Base-by-base conservation (phyloP, 495 filamentous ascomycete species). In the Delitschia confertaspora region DNA sequence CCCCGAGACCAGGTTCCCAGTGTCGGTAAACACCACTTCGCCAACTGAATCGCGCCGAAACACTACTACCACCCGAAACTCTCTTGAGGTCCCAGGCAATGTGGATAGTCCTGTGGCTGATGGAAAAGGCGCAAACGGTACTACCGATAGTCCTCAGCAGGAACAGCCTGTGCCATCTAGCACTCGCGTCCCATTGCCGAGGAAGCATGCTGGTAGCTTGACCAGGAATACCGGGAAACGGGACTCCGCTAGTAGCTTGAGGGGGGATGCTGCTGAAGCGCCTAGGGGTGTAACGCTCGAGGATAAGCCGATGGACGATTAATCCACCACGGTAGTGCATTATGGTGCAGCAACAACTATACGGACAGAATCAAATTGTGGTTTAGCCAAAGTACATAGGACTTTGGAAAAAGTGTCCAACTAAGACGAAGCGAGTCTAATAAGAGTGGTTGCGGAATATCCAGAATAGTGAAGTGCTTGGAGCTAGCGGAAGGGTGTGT, bases 291-390 rank as follows among this genome's bases (percentile, higher is more conserved):
- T 93, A 19, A 82, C 79, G 42, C 71, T 94, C 63, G 79, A 78
- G 44, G 87, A 94, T 59, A 77, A 74, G 63, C 82, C 86, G 10
- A 87, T 89, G 84, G 82, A 88, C 61, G 82, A 91, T 64, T 88
- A 70, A 60, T n/a, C 6, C n/a, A n/a, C n/a, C n/a, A n/a, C n/a
- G n/a, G n/a, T n/a, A n/a, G n/a, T n/a, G n/a, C n/a, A n/a, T n/a
- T n/a, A n/a, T n/a, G n/a, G n/a, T n/a, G n/a, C n/a, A n/a, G n/a
- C n/a, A n/a, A n/a, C n/a, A n/a, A n/a, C n/a, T n/a, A n/a, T n/a
- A n/a, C n/a, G n/a, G n/a, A n/a, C n/a, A n/a, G n/a, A n/a, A n/a
- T n/a, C n/a, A n/a, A n/a, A n/a, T n/a, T n/a, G n/a, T n/a, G n/a
- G n/a, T n/a, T n/a, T n/a, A n/a, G n/a, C n/a, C n/a, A n/a, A n/a